Evolutionary conservation across 805 yeast species (phyloP).

Genomic region (Peterozyma xylosa): DNA sequence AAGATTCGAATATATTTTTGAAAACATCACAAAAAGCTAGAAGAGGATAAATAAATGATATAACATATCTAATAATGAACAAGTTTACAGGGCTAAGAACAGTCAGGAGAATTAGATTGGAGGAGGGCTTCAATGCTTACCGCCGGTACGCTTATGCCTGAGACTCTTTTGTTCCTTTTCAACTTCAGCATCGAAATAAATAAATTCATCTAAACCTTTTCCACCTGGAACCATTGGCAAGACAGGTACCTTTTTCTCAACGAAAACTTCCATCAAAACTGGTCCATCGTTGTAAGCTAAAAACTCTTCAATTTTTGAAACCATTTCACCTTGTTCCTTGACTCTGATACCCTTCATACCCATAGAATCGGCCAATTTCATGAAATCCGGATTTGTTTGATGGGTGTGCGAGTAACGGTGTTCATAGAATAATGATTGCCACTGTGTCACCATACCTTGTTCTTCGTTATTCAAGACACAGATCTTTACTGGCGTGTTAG

Average conservation of each 20-base stretch:
- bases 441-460: conserved; percentile 99
- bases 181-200: conserved; percentile 74
- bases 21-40: too few relatives aligned
- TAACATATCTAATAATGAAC: too few relatives aligned
- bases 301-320: conserved; percentile 54
- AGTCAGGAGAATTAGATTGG: not conserved
- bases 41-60: too few relatives aligned
- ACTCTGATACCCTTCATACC: conserved; percentile 80
- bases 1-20: too few relatives aligned
- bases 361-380: conserved; percentile 92
- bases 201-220: conserved; percentile 88
- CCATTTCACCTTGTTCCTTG: conserved; percentile 58
- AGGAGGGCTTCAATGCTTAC: conserved; percentile 40
- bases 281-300: conserved; percentile 72
- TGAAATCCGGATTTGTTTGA: conserved; percentile 89
- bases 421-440: conserved; percentile 97
- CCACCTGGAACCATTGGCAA: conserved; percentile 98
- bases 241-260: conserved; percentile 92
- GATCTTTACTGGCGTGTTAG: conserved; percentile 82
- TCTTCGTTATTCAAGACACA: conserved; percentile 93
- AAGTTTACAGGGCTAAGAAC: too few relatives aligned
- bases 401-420: conserved; percentile 98
- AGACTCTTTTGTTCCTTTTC: conserved; percentile 64
- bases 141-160: conserved; percentile 68
- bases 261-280: conserved; percentile 80